phyloP scores from a whole-genome alignment of 106 monocot species.

The Dactylorhiza incarnata region DNA sequence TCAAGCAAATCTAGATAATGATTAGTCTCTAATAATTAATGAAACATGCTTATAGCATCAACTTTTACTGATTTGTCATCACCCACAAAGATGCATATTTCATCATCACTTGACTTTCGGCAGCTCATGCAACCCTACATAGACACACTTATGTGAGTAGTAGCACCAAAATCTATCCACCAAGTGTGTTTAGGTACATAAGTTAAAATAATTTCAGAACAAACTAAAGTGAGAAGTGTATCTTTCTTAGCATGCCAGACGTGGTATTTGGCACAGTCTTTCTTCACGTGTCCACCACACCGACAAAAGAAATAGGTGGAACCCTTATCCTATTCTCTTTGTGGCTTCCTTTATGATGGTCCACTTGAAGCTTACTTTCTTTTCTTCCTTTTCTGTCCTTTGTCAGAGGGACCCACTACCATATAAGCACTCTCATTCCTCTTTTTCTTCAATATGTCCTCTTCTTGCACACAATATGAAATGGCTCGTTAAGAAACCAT shows the following conservation, averaged over 20 bases:
- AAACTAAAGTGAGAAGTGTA: neutral
- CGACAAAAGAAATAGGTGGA: neutral
- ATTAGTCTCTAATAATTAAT: no score
- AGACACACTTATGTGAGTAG: no score
- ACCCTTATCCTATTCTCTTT: neutral
- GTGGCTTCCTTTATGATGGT: neutral
- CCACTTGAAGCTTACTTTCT: neutral
- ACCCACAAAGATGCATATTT: no score
- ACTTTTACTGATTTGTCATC: no score
- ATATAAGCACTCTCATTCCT: slow-evolving; percentile 4
- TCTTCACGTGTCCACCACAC: neutral
- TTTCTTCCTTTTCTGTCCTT: neutral
- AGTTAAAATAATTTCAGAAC: neutral
- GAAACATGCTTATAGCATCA: no score
- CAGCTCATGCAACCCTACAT: no score
- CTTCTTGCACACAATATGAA: slow-evolving; percentile 9
- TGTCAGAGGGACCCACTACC: neutral
- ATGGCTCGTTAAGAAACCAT: slow-evolving; percentile 7
- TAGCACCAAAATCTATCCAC: no score
- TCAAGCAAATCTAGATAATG: no score
- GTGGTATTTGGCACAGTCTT: slow-evolving; percentile 2
- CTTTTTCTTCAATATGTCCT: neutral
- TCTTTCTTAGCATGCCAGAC: neutral
- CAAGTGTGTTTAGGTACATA: no score
- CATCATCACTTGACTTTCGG: no score